Evolutionary conservation across 1,284 basidiomycete species (phyloP), one percentile per base, ranked within the genome.

Genomic region (Agaricales sp.): DNA sequence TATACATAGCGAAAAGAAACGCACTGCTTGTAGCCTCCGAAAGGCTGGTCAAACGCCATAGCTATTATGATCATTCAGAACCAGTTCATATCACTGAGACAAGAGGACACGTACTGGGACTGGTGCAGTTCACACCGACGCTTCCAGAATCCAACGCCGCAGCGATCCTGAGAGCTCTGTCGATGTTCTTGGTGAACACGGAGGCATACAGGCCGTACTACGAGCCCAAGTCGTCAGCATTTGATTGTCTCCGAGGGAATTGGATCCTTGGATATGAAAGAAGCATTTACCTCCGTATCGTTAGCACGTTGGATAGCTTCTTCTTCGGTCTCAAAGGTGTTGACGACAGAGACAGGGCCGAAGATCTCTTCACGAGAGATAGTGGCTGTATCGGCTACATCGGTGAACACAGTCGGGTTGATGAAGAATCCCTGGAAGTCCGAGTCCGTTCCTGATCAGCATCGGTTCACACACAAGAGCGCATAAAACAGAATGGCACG

Each of bases 401-500:
- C 14, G 8, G 47, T 11, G 47, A 43, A 43, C 43, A 30, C n/a
- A 23, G 47, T 39, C 4, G 37, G 37, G 8, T 23, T 11, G 23
- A 45, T 24, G 24, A 22, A 45, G 23, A 6, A 45, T 21, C 44
- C 44, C 44, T 45, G 11, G 20, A 21, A 4, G 13, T 16, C 6
- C 44, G 24, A 4, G 44, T 22, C 8, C 8, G 4, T 24, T 22
- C 6, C 39, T 6, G 39, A 43, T 43, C 16, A 43, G n/a, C n/a
- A 11, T 6, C 6, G n/a, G 21, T 8, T 16, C 21, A 11, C 6
- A 43, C 8, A 16, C 4, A 21, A 13, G 22, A 26, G 6, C 18
- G n/a, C 30, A 16, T 16, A 12, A 37, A 16, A 37, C 11, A 11
- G 11, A 50, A 77, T 72, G 58, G 70, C 67, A 47, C 16, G 30